phyloP scores from a whole-genome alignment of 2,329 filamentous ascomycete species.

The Akanthomyces dipterigenus region DNA sequence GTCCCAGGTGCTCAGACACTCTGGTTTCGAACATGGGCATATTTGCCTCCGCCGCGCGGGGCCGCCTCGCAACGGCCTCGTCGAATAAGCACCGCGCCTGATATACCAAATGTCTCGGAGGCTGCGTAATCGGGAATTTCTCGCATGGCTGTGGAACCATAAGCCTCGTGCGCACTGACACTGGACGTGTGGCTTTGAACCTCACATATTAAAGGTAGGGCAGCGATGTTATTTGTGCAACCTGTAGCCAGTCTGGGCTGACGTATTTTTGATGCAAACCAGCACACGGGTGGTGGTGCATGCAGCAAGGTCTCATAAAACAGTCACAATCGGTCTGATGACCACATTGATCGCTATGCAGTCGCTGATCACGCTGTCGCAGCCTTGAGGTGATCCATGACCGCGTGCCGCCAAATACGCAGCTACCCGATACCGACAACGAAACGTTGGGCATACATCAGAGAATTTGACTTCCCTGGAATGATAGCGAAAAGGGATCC shows the following conservation, averaged over 20 bases:
- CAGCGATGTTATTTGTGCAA: background rate
- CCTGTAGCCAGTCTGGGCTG: background rate
- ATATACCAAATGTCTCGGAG: background rate
- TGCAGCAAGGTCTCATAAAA: background rate
- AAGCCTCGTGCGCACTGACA: conserved; percentile 1
- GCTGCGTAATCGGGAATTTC: background rate
- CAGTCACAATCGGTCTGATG: background rate
- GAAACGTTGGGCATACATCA: too few species aligned
- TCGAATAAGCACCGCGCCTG: background rate
- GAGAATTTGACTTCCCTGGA: too few species aligned
- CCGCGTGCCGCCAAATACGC: too few species aligned
- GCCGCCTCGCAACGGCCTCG: background rate
- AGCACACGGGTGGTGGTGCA: background rate
- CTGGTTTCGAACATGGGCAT: conserved; percentile 6
- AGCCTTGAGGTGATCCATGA: background rate
- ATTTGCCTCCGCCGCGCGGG: conserved; percentile 2
- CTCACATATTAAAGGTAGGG: background rate
- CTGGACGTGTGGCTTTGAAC: background rate
- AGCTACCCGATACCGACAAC: background rate
- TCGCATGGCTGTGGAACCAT: background rate
- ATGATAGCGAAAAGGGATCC: too few species aligned
- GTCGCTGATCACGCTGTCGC: background rate
- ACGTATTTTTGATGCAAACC: background rate
- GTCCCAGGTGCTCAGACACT: background rate
- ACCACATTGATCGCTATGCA: background rate